Conservation (phyloP, 2,329 filamentous ascomycete genomes). For the Apiospora kogelbergensis region DNA sequence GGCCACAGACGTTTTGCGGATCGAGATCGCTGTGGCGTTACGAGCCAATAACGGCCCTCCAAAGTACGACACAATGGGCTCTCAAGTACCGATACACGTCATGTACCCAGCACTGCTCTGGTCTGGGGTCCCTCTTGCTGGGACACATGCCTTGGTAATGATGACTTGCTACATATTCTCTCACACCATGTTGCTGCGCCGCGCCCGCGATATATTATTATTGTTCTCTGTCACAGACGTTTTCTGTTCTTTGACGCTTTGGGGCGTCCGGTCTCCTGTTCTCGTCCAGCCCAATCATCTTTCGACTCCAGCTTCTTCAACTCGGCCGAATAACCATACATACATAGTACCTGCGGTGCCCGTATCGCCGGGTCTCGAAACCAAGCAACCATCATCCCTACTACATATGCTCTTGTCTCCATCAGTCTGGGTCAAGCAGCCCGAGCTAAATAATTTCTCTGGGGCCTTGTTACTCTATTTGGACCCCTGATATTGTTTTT, state of each 20-base stretch:
- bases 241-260: conserved; percentile 1
- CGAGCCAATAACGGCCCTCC: background rate
- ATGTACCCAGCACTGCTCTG: background rate
- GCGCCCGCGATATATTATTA: background rate
- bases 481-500: background rate
- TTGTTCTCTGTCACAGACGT: background rate
- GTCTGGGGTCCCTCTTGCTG: background rate
- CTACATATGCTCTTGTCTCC: background rate
- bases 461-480: background rate
- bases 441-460: background rate
- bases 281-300: background rate
- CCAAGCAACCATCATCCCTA: conserved; percentile 8
- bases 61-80: background rate
- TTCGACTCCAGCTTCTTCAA: background rate
- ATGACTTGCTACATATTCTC: conserved; percentile 17
- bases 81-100: conserved; percentile 4
- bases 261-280: background rate
- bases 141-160: conserved; percentile 11
- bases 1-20: conserved; percentile 1
- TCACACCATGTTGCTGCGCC: conserved; percentile 6
- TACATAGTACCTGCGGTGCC: background rate
- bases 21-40: conserved; percentile 6
- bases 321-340: background rate
- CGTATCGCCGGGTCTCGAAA: background rate
- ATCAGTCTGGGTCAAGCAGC: background rate